These are phyloP conservation scores for Boletus rubroflammeus DNA, from an alignment of 768 basidiomycete species.

Conservation along the genomic window DNA sequence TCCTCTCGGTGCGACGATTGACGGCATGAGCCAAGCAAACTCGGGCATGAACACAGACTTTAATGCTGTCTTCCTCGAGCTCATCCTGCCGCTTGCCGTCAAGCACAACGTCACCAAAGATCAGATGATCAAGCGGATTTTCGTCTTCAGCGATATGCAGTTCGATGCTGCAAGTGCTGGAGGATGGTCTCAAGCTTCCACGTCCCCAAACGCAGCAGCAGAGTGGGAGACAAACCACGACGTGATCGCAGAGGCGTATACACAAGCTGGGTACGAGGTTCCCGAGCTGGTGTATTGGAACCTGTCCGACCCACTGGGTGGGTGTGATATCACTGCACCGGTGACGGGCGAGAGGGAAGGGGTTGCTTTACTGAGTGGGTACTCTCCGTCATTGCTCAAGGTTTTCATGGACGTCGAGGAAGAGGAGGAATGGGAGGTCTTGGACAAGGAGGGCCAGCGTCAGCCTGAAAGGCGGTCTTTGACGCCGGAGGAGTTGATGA, in stretches of 20 bases:
- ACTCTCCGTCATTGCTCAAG: constrained; percentile 66
- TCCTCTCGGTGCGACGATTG: constrained; percentile 38
- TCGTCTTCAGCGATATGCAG: constrained; percentile 80
- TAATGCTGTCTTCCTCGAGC: constrained; percentile 54
- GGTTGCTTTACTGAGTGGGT: constrained; percentile 68
- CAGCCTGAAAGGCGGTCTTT: constrained; percentile 31
- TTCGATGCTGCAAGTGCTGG: constrained; percentile 41
- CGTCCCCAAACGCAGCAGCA: not conserved
- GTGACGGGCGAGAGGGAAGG: constrained; percentile 52
- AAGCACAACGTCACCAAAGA: constrained; percentile 54
- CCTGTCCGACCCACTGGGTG: constrained; percentile 31
- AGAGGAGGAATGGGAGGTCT: constrained; percentile 36
- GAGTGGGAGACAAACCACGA: constrained; percentile 65
- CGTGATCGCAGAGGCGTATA: constrained; percentile 50
- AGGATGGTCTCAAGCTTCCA: no score
- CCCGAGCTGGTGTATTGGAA: constrained; percentile 78
- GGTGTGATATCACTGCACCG: constrained; percentile 37
- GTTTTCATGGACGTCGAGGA: constrained; percentile 59
- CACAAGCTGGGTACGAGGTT: constrained; percentile 61
- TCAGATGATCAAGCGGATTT: constrained; percentile 73
- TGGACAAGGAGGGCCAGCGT: constrained; percentile 28
- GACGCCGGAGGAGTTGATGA: constrained; percentile 44
- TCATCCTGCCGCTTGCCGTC: constrained; percentile 60
- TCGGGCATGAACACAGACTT: constrained; percentile 66
- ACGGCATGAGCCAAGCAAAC: constrained; percentile 29